These are phyloP conservation scores for Gossypium bickii DNA, from an alignment of 345 rosid species.

Conservation along the genomic window DNA sequence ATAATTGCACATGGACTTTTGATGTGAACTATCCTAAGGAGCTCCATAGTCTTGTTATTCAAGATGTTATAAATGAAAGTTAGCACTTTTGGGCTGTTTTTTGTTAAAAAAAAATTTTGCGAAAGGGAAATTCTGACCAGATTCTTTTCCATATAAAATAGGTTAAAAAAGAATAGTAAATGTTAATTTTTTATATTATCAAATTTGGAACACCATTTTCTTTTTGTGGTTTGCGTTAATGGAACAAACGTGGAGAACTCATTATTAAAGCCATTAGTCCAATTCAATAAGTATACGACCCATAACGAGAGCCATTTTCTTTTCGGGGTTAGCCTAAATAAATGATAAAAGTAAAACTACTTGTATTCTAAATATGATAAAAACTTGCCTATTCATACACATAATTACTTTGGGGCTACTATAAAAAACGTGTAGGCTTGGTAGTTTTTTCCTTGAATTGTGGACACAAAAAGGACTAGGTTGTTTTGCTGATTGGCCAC, in stretches of 20 bases:
- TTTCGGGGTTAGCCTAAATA: neutral
- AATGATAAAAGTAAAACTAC: neutral
- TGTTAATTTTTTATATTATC: too few relatives aligned
- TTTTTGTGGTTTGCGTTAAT: neutral
- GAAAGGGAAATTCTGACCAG: neutral
- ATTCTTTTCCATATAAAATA: neutral
- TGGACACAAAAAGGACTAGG: neutral
- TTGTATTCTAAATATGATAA: neutral
- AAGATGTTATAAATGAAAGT: too few relatives aligned
- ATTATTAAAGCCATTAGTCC: neutral
- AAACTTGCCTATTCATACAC: neutral
- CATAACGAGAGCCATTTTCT: neutral
- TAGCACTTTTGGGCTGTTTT: too few relatives aligned
- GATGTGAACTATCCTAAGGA: too few relatives aligned
- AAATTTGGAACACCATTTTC: neutral
- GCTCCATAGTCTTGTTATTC: too few relatives aligned
- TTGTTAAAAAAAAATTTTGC: neutral
- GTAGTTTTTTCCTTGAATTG: neutral
- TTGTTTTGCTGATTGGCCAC: slow-evolving; percentile 12
- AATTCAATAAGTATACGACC: neutral
- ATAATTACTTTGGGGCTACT: neutral
- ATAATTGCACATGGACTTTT: neutral
- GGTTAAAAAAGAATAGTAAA: neutral
- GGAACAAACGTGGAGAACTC: neutral
- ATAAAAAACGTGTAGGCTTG: neutral